Base-by-base conservation (phyloP, 2,329 filamentous ascomycete species). In the Talaromyces sp. region DNA sequence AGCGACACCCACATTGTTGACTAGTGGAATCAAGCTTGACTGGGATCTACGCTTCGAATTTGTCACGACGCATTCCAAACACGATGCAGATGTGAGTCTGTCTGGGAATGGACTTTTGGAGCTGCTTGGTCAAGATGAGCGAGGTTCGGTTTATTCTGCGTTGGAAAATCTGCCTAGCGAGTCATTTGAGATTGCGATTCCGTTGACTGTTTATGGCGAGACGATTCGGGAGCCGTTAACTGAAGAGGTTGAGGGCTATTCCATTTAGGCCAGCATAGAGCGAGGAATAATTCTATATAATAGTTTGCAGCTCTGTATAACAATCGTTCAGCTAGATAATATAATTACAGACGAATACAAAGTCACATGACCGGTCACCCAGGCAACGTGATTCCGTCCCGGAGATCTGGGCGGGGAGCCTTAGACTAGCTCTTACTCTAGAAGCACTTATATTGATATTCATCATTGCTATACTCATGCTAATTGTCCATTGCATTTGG, bases 31-130 rank as follows among this genome's bases (percentile, higher is more conserved):
- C 3, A 90, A 87, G 68, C 81, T 97, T 31, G 90, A 92, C 69
- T 99, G 95, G 95, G 91, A 90, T 75, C 82, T 99, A 39, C 84
- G 92, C 1, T 87, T 99, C 65, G 93, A 98, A 78, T 99, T 99
- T 77, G 93, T 97, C 31, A 94, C 94, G 6, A 89, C 91, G 6
- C 86, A 84, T 47, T 70, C 72, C 10, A 75, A 77, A 37, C 72
- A 75, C 43, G 79, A 81, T 9, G 70, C 72, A 27, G 75, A 78
- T 8, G 67, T 70, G 3, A 73, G 72, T 67, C 78, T 72, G 24
- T 76, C 75, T 2, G 78, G 78, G 13, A 72, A 71, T 63, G 83
- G 84, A 3, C 77, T 97, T n/a, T 78, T 97, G 47, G 93, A 97
- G 74, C 87, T 91, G 71, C 85, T 95, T 11, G 88, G 88, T 7